Evolutionary conservation across 192 early-diverging fungal species (phyloP).

Genomic region (Rhizophagus clarus): DNA sequence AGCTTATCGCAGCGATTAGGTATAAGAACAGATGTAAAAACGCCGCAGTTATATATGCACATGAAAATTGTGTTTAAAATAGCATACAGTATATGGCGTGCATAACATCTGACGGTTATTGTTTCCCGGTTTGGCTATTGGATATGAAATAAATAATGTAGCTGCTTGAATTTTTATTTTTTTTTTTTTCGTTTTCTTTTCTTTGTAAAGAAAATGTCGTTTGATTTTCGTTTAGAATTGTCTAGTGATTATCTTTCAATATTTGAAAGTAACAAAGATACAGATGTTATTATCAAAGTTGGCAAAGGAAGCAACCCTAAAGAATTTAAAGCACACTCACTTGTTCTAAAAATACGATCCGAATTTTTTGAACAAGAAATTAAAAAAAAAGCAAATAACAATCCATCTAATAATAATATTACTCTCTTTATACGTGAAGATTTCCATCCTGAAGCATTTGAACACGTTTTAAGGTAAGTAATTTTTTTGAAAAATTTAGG

Average conservation of each 20-base stretch:
- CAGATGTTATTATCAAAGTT: neutral
- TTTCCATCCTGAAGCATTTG: neutral
- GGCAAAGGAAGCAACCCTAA: neutral
- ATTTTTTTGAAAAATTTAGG: neutral
- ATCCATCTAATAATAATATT: neutral
- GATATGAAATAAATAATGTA: too few species aligned
- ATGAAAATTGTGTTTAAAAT: too few species aligned
- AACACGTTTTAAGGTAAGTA: neutral
- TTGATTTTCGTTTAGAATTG: neutral
- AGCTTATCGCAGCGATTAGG: too few species aligned
- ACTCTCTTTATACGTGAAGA: neutral
- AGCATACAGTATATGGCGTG: too few species aligned
- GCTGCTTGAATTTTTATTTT: too few species aligned
- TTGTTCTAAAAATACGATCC: neutral
- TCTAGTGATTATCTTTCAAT: neutral
- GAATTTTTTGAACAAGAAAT: neutral
- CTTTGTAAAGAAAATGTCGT: neutral
- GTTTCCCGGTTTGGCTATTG: too few species aligned
- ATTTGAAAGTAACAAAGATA: neutral
- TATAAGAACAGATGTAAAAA: too few species aligned
- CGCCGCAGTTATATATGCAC: too few species aligned
- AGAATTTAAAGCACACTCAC: neutral
- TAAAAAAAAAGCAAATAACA: neutral
- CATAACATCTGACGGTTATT: too few species aligned
- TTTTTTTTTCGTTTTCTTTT: too few species aligned